Base-by-base conservation (phyloP, 768 basidiomycete species). In the Serendipita vermifera region DNA sequence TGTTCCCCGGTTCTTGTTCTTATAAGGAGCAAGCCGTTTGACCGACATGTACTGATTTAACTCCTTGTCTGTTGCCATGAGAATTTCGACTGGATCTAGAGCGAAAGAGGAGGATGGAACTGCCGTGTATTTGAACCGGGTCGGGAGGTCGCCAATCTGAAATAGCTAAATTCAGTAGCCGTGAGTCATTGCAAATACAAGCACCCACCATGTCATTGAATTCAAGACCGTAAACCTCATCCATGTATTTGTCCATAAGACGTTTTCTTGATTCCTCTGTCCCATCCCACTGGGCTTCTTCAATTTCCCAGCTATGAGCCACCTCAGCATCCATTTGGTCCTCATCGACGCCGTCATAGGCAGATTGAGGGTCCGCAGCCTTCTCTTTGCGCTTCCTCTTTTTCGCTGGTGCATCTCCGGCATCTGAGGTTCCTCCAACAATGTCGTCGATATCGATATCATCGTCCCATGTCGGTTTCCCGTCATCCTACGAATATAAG, bases 1-100 rank as follows among this genome's bases (percentile, higher is more conserved):
- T 31, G 68, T 72, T n/a, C 65, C 68, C 29, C 64, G 69, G 62
- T 68, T 72, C 27, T 77, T 75, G 41, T 78, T 73, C 38, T 87
- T 81, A 68, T 97, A 98, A 4, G 96, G 89, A 14, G 94, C 96
- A 61, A 89, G 77, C 67, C 86, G 85, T 71, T 89, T 94, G 63
- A 98, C 73, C 39, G 85, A 79, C 70, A 94, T 78, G 68, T 90
- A 90, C 57, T 87, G 76, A 70, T 98, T 99, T 48, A 99, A 77
- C 65, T 99, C 96, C 56, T 81, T 75, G 69, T 99, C 94, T 2
- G 83, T 88, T 4, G 94, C 92, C 64, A 89, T 76, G 24, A 99
- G 75, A 60, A 98, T 88, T 63, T 99, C 93, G 3, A 76, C 80
- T 0, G 94, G 80, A 1, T 81, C 77, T 38, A 99, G 79, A 1